Base-by-base conservation (phyloP, 2,329 filamentous ascomycete species). In the Pyricularia grisea region DNA sequence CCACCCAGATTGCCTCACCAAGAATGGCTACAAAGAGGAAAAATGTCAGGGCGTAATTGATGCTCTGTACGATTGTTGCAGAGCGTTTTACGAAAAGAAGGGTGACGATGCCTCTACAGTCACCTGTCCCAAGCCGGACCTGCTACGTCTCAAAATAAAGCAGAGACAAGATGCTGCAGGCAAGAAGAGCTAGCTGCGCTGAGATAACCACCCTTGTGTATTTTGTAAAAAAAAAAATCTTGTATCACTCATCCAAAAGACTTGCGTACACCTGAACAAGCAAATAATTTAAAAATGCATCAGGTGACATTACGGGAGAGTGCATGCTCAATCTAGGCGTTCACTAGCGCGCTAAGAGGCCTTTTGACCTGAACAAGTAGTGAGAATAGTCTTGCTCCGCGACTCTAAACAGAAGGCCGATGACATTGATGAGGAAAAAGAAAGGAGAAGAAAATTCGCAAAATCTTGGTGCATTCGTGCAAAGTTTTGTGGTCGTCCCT, bases 361-460 rank as follows among this genome's bases (percentile, higher is more conserved):
- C 87, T 80, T 80, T 85, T 89, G 87, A 90, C 87, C 92, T 96
- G 92, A 92, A 92, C 89, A 93, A 93, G 91, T 87, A 98, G 87
- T 92, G 92, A 94, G 78, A 55, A 61, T 17, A 78, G 80, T 88
- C 91, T 88, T 92, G 88, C 89, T 91, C 91, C 94, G 94, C 96
- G 95, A 99, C 95, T 99, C 95, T 98, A 98, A 94, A 92, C 92
- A 92, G 88, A 90, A 91, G 90, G 93, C 90, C 89, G 78, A 84
- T 87, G 88, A 92, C 89, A 92, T 92, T 94, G 84, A 85, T 81
- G 83, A 82, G 80, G 79, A 83, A 81, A 81, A 84, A 70, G 67
- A 69, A 69, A 81, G 81, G 79, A 74, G 27, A 79, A 79, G 76
- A 79, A 76, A 76, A 77, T 73, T 71, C 23, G 58, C 23, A 73